Evolutionary conservation across 345 rosid genomes (phyloP).

Genomic region (Salix purpurea): DNA sequence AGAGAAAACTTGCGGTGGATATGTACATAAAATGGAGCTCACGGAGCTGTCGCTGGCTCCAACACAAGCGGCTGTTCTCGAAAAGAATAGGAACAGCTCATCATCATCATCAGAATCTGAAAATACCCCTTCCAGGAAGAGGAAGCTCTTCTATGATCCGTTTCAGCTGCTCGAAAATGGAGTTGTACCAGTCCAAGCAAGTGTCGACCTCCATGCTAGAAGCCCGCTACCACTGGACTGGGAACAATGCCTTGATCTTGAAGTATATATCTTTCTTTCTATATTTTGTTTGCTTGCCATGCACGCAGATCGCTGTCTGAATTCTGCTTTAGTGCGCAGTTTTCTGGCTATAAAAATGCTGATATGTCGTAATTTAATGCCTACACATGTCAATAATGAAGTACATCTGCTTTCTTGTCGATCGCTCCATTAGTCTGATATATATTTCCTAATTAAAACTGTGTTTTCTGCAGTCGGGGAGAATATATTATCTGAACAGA

Average conservation of each 20-base stretch:
- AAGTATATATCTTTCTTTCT: constrained; percentile 22
- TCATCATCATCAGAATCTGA: constrained; percentile 36
- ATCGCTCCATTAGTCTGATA: neutral
- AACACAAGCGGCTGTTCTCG: neutral
- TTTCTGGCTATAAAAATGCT: neutral
- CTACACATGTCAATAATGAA: neutral
- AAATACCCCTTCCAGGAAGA: constrained; percentile 31
- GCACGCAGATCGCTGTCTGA: neutral
- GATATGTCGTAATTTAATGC: neutral
- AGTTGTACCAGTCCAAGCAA: constrained; percentile 15
- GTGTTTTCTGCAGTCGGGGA: constrained; percentile 40
- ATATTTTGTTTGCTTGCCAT: neutral
- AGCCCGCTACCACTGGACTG: constrained; percentile 44
- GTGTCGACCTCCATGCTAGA: constrained; percentile 40
- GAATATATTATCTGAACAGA: constrained; percentile 43
- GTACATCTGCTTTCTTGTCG: neutral
- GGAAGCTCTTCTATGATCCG: constrained; percentile 29
- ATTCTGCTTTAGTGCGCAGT: neutral
- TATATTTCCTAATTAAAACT: neutral
- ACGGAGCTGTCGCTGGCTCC: constrained; percentile 47
- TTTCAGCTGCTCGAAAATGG: constrained; percentile 1
- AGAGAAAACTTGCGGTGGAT: neutral
- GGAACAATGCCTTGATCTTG: constrained; percentile 54
- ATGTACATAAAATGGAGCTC: constrained; percentile 25
- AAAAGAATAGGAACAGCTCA: constrained; percentile 18